A percentile compares a stretch with the other conserved stretches of the same genome.
These are phyloP conservation scores for Cyclocybe cylindracea DNA, from an alignment of 768 basidiomycete genomes.

Conservation along the genomic window DNA sequence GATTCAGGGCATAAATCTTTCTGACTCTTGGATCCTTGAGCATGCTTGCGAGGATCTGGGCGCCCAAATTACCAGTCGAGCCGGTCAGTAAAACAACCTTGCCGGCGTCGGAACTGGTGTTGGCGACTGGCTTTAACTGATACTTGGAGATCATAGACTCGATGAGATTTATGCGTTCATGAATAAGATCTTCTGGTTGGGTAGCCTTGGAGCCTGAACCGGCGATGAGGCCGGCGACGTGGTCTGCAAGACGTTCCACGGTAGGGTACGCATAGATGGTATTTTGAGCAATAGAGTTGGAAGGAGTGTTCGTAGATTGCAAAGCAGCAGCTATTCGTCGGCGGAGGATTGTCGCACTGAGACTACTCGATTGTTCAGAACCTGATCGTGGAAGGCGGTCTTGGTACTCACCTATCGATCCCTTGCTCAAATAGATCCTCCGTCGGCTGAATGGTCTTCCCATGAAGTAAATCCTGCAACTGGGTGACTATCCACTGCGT, in stretches of 20 bases:
- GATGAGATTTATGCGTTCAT: constrained; percentile 29
- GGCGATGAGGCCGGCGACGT: constrained; percentile 3
- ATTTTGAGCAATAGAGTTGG: not conserved
- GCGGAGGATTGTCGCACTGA: constrained; percentile 20
- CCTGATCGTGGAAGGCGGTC: not conserved
- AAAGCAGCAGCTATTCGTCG: constrained; percentile 15
- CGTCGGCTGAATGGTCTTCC: not conserved
- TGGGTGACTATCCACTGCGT: constrained; percentile 13
- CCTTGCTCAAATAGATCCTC: constrained; percentile 18
- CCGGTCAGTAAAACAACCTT: constrained; percentile 36
- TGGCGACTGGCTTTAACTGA: no score
- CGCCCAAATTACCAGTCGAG: constrained; percentile 41
- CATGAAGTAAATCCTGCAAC: constrained; percentile 8
- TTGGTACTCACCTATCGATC: constrained; percentile 16
- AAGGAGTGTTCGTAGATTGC: constrained; percentile 1
- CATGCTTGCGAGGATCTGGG: constrained; percentile 33
- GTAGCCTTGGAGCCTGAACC: not conserved
- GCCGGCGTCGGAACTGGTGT: not conserved
- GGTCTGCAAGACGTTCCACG: constrained; percentile 5
- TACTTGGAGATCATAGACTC: constrained; percentile 1
- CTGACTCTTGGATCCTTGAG: constrained; percentile 19
- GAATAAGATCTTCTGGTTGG: constrained; percentile 15
- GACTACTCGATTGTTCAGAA: constrained; percentile 2
- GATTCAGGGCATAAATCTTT: constrained; percentile 33
- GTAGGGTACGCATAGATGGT: constrained; percentile 16